Conservation (phyloP, 192 early-diverging fungal species). For the Backusella parvicylindrica region DNA sequence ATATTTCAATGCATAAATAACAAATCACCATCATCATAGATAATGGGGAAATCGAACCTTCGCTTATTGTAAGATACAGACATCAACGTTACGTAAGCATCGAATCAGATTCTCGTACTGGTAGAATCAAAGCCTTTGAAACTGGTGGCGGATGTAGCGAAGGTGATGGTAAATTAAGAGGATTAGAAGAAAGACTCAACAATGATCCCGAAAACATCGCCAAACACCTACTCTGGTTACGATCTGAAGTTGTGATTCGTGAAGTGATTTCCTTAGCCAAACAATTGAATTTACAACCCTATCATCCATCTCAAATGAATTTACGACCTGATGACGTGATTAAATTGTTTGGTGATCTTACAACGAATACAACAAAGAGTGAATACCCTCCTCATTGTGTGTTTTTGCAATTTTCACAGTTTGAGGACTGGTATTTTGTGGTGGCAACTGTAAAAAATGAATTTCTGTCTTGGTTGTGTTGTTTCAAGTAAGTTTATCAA, state of each 20-base stretch:
- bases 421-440: slow-evolving; percentile 37
- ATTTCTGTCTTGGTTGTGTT: slow-evolving; percentile 27
- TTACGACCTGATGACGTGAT: slow-evolving; percentile 29
- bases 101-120: slow-evolving; percentile 44
- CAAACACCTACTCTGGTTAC: slow-evolving; percentile 29
- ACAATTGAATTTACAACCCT: slow-evolving; percentile 32
- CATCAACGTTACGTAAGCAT: slow-evolving; percentile 46
- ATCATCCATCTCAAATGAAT: slow-evolving; percentile 28
- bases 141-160: slow-evolving; percentile 41
- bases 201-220: slow-evolving; percentile 28
- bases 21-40: not conserved
- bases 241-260: slow-evolving; percentile 32
- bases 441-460: slow-evolving; percentile 29
- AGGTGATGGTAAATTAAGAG: slow-evolving; percentile 43
- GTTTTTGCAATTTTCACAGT: slow-evolving; percentile 37
- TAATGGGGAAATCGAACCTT: not conserved
- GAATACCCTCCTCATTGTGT: slow-evolving; percentile 32
- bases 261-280: slow-evolving; percentile 37
- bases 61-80: slow-evolving; percentile 40
- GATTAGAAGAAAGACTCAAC: slow-evolving; percentile 31
- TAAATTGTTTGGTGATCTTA: slow-evolving; percentile 25
- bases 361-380: not conserved
- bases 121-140: slow-evolving; percentile 41
- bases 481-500: slow-evolving; percentile 18
- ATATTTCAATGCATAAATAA: not conserved